Evolutionary conservation across 225 moss, liverwort and hornwort species (phyloP).

Genomic region (Antitrichia curtipendula): DNA sequence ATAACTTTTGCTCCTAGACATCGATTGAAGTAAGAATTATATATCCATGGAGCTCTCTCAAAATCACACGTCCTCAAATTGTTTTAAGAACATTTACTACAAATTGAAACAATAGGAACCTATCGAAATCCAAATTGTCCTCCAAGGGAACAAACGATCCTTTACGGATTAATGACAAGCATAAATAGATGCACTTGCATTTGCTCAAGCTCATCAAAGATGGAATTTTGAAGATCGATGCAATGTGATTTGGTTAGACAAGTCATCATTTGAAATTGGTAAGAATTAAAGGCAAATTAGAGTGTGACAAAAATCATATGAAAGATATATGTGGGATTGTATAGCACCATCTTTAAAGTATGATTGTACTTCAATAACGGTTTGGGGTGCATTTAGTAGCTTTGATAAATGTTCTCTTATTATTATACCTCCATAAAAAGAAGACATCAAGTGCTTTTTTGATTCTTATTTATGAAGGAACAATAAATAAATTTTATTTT

Average conservation of each 20-base stretch:
- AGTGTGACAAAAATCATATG: not conserved
- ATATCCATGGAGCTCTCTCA: too few species aligned
- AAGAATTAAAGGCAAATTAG: not conserved
- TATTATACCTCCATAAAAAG: not conserved
- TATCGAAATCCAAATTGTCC: too few species aligned
- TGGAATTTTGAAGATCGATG: not conserved
- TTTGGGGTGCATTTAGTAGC: not conserved
- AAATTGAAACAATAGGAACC: too few species aligned
- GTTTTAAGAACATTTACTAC: too few species aligned
- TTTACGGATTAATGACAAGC: too few species aligned
- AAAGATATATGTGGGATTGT: rapidly evolving
- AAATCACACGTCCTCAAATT: too few species aligned
- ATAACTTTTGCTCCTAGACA: too few species aligned
- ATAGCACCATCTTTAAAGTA: not conserved
- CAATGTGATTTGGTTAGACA: not conserved
- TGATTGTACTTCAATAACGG: not conserved
- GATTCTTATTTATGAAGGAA: not conserved
- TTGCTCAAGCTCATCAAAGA: not conserved
- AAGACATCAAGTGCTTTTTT: not conserved
- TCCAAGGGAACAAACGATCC: too few species aligned
- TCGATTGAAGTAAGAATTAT: too few species aligned
- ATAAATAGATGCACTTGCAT: not conserved
- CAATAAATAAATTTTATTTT: rapidly evolving
- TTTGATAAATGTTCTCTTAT: not conserved
- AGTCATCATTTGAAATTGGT: not conserved